Evolutionary conservation across 371 early-diverging fungal species (phyloP), one percentile per base, ranked within the genome.

Genomic region (Capillidium rhysosporum): DNA sequence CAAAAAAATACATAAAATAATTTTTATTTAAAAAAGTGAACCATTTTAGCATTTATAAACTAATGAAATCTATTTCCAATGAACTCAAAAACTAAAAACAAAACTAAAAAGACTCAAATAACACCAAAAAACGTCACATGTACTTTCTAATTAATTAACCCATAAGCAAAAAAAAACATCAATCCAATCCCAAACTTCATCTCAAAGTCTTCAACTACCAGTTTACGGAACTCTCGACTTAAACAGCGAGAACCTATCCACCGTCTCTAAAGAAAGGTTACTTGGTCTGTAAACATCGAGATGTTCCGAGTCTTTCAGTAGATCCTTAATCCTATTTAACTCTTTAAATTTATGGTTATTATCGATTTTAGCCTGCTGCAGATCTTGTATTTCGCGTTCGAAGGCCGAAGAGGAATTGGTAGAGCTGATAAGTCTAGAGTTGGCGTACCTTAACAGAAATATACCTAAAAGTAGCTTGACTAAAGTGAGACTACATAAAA

Each of bases 191-290:
- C n/a, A n/a, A n/a, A n/a, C n/a, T n/a, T n/a, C n/a, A n/a, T n/a
- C n/a, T n/a, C n/a, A n/a, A n/a, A n/a, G n/a, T n/a, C n/a, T n/a
- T n/a, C n/a, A n/a, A n/a, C n/a, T n/a, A n/a, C n/a, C n/a, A n/a
- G n/a, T 8, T 61, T 66, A 91, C 23, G 87, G 88, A 49, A 91
- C 88, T 10, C 90, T 73, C 59, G 86, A 87, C 64, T 84, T 88
- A 53, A 88, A 86, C 71, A 93, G 75, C 28, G 84, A 77, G 66
- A 85, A 93, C 23, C 94, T 72, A 60, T 89, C 89, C 43, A 93
- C 82, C 28, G 76, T 82, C 51, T 90, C 89, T 55, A 93, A 68
- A 3, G 79, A 79, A 56, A 73, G 68, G 52, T 75, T 76, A 5
- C 55, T 43, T 12, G 66, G 68, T 9, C 47, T 46, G 25, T 34